Evolutionary conservation across 2,329 filamentous ascomycete species (phyloP).

Genomic region (Fusarium sp.): DNA sequence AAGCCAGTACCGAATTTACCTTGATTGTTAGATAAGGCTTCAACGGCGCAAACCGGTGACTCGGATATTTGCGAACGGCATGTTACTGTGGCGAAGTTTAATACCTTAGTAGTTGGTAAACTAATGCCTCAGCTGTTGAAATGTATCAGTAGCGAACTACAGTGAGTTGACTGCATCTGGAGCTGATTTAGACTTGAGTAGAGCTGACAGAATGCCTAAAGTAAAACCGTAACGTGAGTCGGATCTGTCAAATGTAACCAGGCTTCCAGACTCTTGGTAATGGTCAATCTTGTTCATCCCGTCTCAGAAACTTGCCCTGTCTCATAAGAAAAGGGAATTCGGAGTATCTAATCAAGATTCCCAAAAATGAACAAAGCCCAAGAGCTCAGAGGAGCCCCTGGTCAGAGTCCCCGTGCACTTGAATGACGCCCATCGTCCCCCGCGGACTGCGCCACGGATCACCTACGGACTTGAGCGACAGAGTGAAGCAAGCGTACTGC

Average conservation of each 20-base stretch:
- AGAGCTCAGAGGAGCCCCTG: slow-evolving; percentile 9
- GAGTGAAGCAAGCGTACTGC: slow-evolving; percentile 4
- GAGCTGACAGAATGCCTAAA: background rate
- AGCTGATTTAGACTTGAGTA: background rate
- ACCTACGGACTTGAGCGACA: slow-evolving; percentile 23
- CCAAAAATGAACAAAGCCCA: slow-evolving; percentile 5
- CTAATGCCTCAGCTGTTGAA: background rate
- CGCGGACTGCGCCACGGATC: slow-evolving; percentile 36
- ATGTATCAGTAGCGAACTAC: background rate
- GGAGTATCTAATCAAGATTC: slow-evolving; percentile 8
- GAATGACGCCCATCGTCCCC: background rate
- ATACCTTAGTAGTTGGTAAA: background rate
- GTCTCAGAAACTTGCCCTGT: slow-evolving; percentile 14
- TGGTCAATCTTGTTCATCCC: slow-evolving; percentile 10
- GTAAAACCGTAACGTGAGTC: slow-evolving; percentile 15
- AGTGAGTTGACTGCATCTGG: background rate
- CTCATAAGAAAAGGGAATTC: slow-evolving; percentile 1
- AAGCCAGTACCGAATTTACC: background rate
- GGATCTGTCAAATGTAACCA: slow-evolving; percentile 6
- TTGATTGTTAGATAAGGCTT: background rate
- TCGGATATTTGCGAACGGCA: slow-evolving; percentile 9
- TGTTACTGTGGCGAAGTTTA: background rate
- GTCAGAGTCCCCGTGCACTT: slow-evolving; percentile 7
- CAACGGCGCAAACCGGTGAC: background rate
- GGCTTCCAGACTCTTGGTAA: slow-evolving; percentile 5